phyloP scores from a whole-genome alignment of 768 basidiomycete species.

The Cyclocybe cylindracea region DNA sequence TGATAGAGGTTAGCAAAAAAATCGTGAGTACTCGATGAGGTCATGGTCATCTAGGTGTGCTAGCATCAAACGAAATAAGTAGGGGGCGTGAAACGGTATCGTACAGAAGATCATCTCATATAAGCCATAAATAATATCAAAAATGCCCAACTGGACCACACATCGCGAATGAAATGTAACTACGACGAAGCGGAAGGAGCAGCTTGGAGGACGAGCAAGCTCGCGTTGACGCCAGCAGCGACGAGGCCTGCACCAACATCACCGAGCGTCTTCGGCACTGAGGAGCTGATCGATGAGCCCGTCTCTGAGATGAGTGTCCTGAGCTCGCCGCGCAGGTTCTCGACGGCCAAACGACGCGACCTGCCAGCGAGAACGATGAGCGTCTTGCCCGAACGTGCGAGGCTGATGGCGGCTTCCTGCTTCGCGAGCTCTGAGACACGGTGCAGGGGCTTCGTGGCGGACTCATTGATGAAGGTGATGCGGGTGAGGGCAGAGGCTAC shows the following conservation, averaged over 20 bases:
- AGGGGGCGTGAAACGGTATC: too few relatives aligned
- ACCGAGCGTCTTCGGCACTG: slow-evolving; percentile 72
- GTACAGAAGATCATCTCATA: too few relatives aligned
- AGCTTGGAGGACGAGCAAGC: slow-evolving; percentile 60
- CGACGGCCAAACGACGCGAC: slow-evolving; percentile 66
- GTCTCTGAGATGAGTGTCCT: slow-evolving; percentile 42
- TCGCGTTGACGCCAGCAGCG: slow-evolving; percentile 47
- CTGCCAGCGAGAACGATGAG: slow-evolving; percentile 73
- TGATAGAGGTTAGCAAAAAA: too few relatives aligned
- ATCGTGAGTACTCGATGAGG: too few relatives aligned
- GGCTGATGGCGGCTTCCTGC: slow-evolving; percentile 24
- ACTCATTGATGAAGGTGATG: slow-evolving; percentile 57
- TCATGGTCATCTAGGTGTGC: too few relatives aligned
- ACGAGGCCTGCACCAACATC: slow-evolving; percentile 75
- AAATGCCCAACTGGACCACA: too few relatives aligned
- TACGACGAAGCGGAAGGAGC: slow-evolving; percentile 7
- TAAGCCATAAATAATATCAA: too few relatives aligned
- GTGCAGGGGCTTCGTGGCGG: slow-evolving; percentile 58
- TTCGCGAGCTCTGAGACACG: slow-evolving; percentile 47
- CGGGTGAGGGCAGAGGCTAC: slow-evolving; percentile 53
- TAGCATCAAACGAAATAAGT: too few relatives aligned
- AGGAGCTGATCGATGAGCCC: slow-evolving; percentile 46
- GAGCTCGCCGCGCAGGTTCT: slow-evolving; percentile 63
- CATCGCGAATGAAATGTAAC: too few relatives aligned
- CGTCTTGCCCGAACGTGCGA: slow-evolving; percentile 33